Base-by-base conservation (phyloP, 176 grass and related monocot genomes). In the maize (Zea mays) region DNA sequence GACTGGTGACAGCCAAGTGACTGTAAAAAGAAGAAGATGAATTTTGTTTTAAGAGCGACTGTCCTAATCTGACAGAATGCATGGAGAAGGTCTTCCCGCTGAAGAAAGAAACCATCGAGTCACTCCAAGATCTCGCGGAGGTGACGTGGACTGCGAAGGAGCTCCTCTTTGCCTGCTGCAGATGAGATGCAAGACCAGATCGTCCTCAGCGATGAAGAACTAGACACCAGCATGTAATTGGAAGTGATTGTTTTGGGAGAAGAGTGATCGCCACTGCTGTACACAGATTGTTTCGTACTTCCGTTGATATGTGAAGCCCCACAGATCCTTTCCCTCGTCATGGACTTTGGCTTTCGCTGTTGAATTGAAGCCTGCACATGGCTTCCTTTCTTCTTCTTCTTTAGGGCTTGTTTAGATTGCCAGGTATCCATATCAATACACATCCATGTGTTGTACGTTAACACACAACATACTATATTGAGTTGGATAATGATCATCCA, bases 131-230 rank as follows among this genome's bases (percentile, higher is more conserved):
- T 81, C 95, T 98, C 10, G 80, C 91, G 15, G 87, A 92, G 17
- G 91, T 94, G 79, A 90, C 89, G 48, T 98, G 95, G 95, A 98
- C 95, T 2, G 87, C 89, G 0, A 98, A 98, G 78, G 95, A 98
- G 85, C 87, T 98, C 73, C 87, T 94, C 39, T 98, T 98, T 61
- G 91, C 95, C 62, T 92, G 95, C 82, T 90, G 91, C 74, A 82
- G 95, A 56, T 92, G 63, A 88, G 65, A 40, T 43, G 27, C 16
- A 9, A 15, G 27, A 67, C 67, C 36, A 72, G 35, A 61, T 73
- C 27, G 27, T 27, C 75, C 44, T 57, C 66, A 33, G 67, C 13
- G 74, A 54, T 54, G 44, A 45, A 62, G 71, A 75, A 74, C 63
- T 38, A 9, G 19, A 82, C 82, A 19, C 35, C 57, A 17, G 38